Evolutionary conservation across 2,329 filamentous ascomycete species (phyloP), one percentile per base, ranked within the genome.

Genomic region (Penicillium sp.): DNA sequence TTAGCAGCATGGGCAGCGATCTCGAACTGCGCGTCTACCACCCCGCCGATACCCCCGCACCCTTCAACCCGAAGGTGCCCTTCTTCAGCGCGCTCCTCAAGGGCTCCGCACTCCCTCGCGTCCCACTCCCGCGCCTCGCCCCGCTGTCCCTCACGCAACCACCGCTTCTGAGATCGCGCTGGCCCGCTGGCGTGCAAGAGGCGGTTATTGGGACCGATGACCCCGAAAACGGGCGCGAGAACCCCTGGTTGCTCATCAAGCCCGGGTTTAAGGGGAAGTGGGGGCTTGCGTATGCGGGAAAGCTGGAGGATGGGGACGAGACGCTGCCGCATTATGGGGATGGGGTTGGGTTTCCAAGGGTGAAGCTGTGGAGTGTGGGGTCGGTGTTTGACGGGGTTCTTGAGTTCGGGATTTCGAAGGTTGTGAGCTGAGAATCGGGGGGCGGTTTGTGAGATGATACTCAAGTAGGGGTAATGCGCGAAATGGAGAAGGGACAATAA

Each of bases 341-440:
- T 47, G 56, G 56, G 29, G 15, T 59, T 23, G 49, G 56, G 38
- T 59, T 59, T 53, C 56, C 56, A 8, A 26, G 13, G 44, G 26
- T 59, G 7, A 59, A 53, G 41, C 17, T 59, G 1, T 45, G 49
- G 56, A 13, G 23, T 38, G n/a, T 53, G 7, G 56, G 56, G n/a
- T 0, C 15, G 2, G 38, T 31, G 7, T 53, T 59, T 19, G 56
- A 59, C 15, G 56, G 56, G 0, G 15, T 13, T 21, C 7, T 53
- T 19, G 56, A 19, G 26, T 59, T 59, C 48, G 49, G 49, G 21
- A 38, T 41, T 26, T 19, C 56, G 7, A 51, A 26, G n/a, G 41
- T 59, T 53, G 49, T 38, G 17, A 44, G 56, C 29, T 56, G 19
- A 31, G 5, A 11, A 11, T 2, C 15, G 3, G 35, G 5, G 6